Base-by-base conservation (phyloP, 441 rosid species). In the Euphorbia celastroides region DNA sequence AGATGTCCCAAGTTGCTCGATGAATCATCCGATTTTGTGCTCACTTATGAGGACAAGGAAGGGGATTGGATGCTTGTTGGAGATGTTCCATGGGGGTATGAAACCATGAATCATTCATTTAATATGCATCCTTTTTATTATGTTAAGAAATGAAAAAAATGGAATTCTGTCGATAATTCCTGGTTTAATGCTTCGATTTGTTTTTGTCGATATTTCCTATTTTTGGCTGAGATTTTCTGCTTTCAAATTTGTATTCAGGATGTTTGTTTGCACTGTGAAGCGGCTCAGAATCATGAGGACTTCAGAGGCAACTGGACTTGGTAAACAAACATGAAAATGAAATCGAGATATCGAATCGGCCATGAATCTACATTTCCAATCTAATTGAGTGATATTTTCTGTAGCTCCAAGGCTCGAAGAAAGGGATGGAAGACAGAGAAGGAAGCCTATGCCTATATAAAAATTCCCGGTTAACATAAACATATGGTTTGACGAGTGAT, bases 61-160 rank as follows among this genome's bases (percentile, higher is more conserved):
- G 98, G 96, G 60, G 98, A 90, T 78, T 91, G 96, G 95, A 91
- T 93, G 97, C 98, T 93, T 52, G 92, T 88, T 57, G 98, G 98
- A 27, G 98, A 93, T 77, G 94, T 90, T 66, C 98, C 98, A 20
- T 93, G 99, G 99, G 81, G 84, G 99, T 91, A 86, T 42, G n/a
- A n/a, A n/a, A n/a, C n/a, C n/a, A 34, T 34, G 79, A 75, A 48
- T 31, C 60, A 19, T 52, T 6, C 58, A 63, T 56, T 28, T 30
- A 62, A 26, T 26, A 26, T 3, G 20, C 55, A 48, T 42, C 12
- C 38, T n/a, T 66, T 32, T 3, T 2, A 38, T 31, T 51, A 11
- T 57, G n/a, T 50, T 26, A 17, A 17, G 22, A 17, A 31, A 25
- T 46, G 19, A 30, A 14, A 7, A 12, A n/a, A 17, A 12, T 4